Evolutionary conservation across 495 filamentous ascomycete genomes (phyloP).

Genomic region (Neurospora cerealis): DNA sequence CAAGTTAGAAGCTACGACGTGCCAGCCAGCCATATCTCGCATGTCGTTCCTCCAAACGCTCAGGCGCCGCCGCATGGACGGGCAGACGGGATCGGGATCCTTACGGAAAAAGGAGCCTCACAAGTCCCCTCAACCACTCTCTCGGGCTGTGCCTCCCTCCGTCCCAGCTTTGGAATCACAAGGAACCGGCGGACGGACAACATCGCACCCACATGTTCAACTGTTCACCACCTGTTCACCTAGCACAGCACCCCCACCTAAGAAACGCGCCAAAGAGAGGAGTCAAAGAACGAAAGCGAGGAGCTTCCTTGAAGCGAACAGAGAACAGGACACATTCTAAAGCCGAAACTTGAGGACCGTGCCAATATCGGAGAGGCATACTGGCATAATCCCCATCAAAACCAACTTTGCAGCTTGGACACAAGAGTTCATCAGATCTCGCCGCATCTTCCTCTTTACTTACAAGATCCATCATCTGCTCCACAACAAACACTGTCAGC

Average conservation of each 20-base stretch:
- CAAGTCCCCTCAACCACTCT: neutral
- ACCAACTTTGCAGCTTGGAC: neutral
- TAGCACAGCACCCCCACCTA: neutral
- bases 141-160: neutral
- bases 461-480: neutral
- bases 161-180: neutral
- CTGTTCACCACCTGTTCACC: neutral
- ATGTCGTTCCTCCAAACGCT: neutral
- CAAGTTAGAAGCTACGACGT: neutral
- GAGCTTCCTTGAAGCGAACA: neutral
- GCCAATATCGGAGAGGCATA: neutral
- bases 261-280: neutral
- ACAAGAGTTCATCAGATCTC: neutral
- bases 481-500: neutral
- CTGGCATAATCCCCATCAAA: neutral
- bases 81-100: neutral
- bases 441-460: neutral
- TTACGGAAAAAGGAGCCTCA: neutral
- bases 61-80: neutral
- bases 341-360: neutral
- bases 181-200: neutral
- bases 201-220: neutral
- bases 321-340: neutral
- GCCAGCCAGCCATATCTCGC: neutral
- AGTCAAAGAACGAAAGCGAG: neutral